A percentile compares a stretch with the other conserved stretches of the same genome.
phyloP scores from a whole-genome alignment of 768 basidiomycete species.

The Tricholomella constricta region DNA sequence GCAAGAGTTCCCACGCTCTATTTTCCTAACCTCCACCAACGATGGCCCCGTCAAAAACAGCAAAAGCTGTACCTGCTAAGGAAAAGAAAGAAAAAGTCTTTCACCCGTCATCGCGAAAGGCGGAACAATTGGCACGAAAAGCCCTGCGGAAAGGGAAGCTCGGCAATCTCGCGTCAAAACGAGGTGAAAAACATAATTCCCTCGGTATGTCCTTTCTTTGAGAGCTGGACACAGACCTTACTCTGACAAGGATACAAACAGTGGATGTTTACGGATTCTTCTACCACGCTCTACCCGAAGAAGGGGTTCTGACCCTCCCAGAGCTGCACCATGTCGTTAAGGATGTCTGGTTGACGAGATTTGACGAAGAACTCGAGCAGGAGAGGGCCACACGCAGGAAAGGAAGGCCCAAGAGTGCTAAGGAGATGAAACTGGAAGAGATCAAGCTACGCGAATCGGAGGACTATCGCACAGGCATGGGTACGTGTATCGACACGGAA shows the following conservation, averaged over 20 bases:
- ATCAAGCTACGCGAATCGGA: constrained; percentile 68
- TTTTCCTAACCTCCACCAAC: constrained; percentile 8
- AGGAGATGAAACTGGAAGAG: constrained; percentile 70
- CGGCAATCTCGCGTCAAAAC: constrained; percentile 53
- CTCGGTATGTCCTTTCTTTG: constrained; percentile 43
- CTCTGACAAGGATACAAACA: constrained; percentile 28
- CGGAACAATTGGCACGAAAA: constrained; percentile 68
- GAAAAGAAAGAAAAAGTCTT: constrained; percentile 76
- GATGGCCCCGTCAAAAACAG: constrained; percentile 44
- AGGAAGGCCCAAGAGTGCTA: constrained; percentile 74
- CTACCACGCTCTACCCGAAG: constrained; percentile 66
- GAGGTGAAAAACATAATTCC: constrained; percentile 55
- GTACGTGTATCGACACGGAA: constrained; percentile 40
- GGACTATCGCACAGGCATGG: constrained; percentile 78
- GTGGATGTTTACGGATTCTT: constrained; percentile 79
- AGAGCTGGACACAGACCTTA: constrained; percentile 2
- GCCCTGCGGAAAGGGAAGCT: constrained; percentile 72
- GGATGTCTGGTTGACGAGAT: constrained; percentile 74
- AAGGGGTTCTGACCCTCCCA: constrained; percentile 56
- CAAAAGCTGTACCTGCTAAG: constrained; percentile 29
- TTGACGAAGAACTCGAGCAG: constrained; percentile 62
- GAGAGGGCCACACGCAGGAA: constrained; percentile 66
- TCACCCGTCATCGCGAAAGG: constrained; percentile 85
- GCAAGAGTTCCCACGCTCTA: constrained; percentile 12
- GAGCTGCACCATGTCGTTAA: constrained; percentile 66